Base-by-base conservation (phyloP, 2,329 filamentous ascomycete species). In the Ophiosphaerella korrae region DNA sequence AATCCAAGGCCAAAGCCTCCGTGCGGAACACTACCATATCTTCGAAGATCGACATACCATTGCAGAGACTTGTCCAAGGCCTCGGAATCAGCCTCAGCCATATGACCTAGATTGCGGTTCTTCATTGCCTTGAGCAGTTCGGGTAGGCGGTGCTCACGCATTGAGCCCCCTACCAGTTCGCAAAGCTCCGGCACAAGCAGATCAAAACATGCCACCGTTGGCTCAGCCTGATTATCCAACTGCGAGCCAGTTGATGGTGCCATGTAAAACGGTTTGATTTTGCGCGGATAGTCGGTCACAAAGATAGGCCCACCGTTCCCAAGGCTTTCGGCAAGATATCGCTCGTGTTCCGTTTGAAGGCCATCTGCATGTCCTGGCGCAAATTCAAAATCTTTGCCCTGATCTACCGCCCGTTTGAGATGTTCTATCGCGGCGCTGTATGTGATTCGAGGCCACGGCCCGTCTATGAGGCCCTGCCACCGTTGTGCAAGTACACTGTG, bases 191-290 rank as follows among this genome's bases (percentile, higher is more conserved):
- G 91, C 13, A 96, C 86, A 13, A 97, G 80, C 41, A 97, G 83
- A 72, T 97, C 92, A 70, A 97, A 97, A 75, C 91, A 96, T 52
- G 92, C 90, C 11, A 91, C 91, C 4, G 91, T 95, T 42, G 64
- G 42, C 14, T 35, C 31, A 31, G 47, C 48, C 26, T 60, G 53
- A 40, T 52, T 46, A 26, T 48, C 58, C 21, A 51, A 44, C 29
- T 41, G 23, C 13, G 48, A 38, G 26, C 58, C 52, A 45, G 43
- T 55, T 29, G 70, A 72, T 13, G 85, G 84, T 2, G 84, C 74
- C 89, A 92, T 92, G 74, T 92, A 99, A 75, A 97, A 99, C 9
- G 93, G 90, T 76, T 99, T 99, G 71, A 94, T 86, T 41, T 81
- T 79, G 58, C 84, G 84, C n/a, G 94, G 94, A 70, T 97, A 99